phyloP scores from a whole-genome alignment of 2,329 filamentous ascomycete species.

The Curvularia hawaiiensis region DNA sequence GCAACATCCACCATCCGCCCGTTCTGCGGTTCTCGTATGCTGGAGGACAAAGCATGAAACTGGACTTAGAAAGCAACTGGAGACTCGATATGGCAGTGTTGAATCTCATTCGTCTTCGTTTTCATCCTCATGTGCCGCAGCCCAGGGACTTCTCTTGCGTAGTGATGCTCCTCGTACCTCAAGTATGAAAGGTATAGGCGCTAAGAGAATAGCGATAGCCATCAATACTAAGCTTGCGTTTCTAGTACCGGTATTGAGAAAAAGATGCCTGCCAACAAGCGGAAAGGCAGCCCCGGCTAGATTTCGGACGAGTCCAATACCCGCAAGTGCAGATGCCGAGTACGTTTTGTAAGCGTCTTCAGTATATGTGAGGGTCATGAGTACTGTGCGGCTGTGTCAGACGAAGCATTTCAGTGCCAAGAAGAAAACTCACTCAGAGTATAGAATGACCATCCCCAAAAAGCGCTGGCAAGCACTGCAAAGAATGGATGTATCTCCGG shows the following conservation, averaged over 20 bases:
- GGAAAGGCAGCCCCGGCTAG: constrained; percentile 45
- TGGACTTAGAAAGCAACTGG: too few relatives aligned
- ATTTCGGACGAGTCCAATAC: constrained; percentile 48
- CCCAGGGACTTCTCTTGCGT: constrained; percentile 48
- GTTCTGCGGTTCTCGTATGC: neutral
- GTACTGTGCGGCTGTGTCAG: constrained; percentile 29
- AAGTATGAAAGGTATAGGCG: constrained; percentile 44
- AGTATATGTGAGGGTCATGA: constrained; percentile 57
- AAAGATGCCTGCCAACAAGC: constrained; percentile 38
- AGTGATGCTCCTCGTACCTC: constrained; percentile 41
- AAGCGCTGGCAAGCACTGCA: constrained; percentile 55
- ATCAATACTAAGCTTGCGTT: constrained; percentile 40
- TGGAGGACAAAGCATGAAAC: neutral
- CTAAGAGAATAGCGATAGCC: constrained; percentile 34
- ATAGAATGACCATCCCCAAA: constrained; percentile 59
- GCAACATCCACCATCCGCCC: neutral
- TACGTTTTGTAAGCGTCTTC: constrained; percentile 56
- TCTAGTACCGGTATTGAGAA: constrained; percentile 36
- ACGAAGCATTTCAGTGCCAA: neutral
- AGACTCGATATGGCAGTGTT: neutral
- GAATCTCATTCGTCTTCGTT: neutral
- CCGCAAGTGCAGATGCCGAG: constrained; percentile 51
- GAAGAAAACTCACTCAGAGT: constrained; percentile 45
- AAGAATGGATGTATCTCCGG: constrained; percentile 46
- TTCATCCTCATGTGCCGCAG: constrained; percentile 45